Evolutionary conservation across 352 stramenopile genomes (phyloP), one percentile per base, ranked within the genome.

Genomic region (Pythium apleroticum): DNA sequence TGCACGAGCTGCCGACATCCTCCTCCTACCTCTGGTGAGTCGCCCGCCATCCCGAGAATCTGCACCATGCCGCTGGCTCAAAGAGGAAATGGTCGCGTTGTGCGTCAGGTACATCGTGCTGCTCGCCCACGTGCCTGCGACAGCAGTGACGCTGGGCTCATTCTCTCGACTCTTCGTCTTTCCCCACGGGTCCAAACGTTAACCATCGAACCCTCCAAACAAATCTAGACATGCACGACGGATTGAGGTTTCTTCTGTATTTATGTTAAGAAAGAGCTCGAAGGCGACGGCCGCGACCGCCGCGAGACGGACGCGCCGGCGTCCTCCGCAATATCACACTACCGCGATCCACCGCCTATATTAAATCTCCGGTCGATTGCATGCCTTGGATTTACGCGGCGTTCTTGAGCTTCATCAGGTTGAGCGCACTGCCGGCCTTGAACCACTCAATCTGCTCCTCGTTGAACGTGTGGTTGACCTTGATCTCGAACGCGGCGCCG

Each of bases 361-460:
- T 68, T 61, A 60, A 64, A 60, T 45, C 63, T 52, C 50, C 30
- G 31, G 37, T 57, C 49, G 50, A 52, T 41, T 25, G 45, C 54
- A 33, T 41, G 41, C 49, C 46, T 31, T 33, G 33, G 57, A 41
- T 60, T 74, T 71, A 75, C 46, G 59, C 66, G 46, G 81, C 74
- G 75, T 93, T 95, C 72, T 78, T 87, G 78, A 91, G 90, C 86
- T 98, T 98, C 91, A 98, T 97, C 79, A 97, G 72, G 86, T 98
- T 98, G 63, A 98, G 80, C 65, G 92, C 92, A 66, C 86, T 96
- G 75, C 92, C 92, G 74, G 93, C 81, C 85, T 97, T 96, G 78
- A 98, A 98, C 92, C 92, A 98, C 58, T 94, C 86, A 69, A 98
- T 97, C 77, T 98, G 92, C 77, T 98, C 90, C 63, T 96, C 78